A percentile compares a stretch with the other conserved stretches of the same genome.
These are phyloP conservation scores for Ophiostoma australiae DNA, from an alignment of 2,329 filamentous ascomycete species.

Conservation along the genomic window DNA sequence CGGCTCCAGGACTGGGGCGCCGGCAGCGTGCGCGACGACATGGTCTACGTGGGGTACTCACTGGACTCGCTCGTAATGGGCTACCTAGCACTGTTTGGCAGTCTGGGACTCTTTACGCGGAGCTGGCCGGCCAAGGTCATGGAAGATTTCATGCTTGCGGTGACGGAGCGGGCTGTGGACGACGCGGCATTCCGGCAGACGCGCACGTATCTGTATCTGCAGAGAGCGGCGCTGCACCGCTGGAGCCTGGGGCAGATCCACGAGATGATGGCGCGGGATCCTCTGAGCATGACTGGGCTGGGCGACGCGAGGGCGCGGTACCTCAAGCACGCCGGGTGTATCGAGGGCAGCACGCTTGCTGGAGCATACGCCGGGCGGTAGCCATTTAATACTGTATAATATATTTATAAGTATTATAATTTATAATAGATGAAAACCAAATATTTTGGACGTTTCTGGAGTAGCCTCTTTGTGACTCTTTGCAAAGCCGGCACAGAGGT, in stretches of 20 bases:
- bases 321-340: neutral
- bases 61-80: conserved; percentile 17
- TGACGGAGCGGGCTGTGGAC: neutral
- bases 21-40: conserved; percentile 14
- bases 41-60: conserved; percentile 1
- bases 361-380: neutral
- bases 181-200: neutral
- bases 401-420: too few relatives aligned
- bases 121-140: conserved; percentile 21
- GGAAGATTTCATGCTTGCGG: conserved; percentile 6
- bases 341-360: neutral
- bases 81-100: conserved; percentile 22
- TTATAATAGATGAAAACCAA: too few relatives aligned
- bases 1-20: neutral
- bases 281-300: neutral
- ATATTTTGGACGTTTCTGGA: too few relatives aligned
- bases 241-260: conserved; percentile 1
- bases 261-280: neutral
- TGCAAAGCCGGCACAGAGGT: too few relatives aligned
- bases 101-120: conserved; percentile 23
- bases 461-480: too few relatives aligned
- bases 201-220: conserved; percentile 16
- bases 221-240: conserved; percentile 9
- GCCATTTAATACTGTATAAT: neutral
- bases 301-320: neutral